Conservation (phyloP, 2,329 filamentous ascomycete genomes). For the Phaeosphaeria sp. region DNA sequence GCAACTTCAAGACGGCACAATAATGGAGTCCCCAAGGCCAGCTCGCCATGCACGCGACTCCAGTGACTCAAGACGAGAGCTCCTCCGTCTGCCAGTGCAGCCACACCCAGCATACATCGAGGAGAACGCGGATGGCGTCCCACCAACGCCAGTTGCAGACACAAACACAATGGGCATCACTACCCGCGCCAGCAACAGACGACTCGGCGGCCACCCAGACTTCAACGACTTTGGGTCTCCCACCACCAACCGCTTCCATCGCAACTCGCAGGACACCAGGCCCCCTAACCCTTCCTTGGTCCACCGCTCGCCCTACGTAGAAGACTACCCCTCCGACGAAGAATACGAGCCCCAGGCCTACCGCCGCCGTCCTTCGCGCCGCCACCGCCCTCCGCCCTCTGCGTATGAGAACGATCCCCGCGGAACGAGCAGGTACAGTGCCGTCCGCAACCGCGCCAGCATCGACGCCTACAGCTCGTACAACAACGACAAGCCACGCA, state of each 20-base stretch:
- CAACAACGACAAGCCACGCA: conserved; percentile 28
- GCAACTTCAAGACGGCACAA: conserved; percentile 34
- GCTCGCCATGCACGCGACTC: conserved; percentile 19
- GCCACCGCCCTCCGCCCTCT: conserved; percentile 33
- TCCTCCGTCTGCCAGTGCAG: conserved; percentile 37
- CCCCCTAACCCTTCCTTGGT: conserved; percentile 7
- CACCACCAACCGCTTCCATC: conserved; percentile 9
- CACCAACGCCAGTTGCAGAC: conserved; percentile 17
- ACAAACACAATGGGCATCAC: conserved; percentile 12
- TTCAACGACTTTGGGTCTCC: conserved; percentile 14
- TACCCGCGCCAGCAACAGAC: conserved; percentile 10
- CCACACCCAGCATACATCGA: conserved; percentile 35
- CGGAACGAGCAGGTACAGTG: conserved; percentile 14
- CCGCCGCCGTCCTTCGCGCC: conserved; percentile 29
- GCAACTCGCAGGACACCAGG: conserved; percentile 16
- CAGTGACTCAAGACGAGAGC: conserved; percentile 33
- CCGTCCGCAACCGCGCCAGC: conserved; percentile 18
- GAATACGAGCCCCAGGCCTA: conserved; percentile 30
- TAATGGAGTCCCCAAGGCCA: conserved; percentile 31
- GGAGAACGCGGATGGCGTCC: conserved; percentile 12
- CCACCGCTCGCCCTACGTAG: conserved; percentile 26
- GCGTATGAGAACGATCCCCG: conserved; percentile 24
- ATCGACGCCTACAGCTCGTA: conserved; percentile 25
- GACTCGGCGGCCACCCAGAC: conserved; percentile 19
- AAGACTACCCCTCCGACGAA: conserved; percentile 38